Base-by-base conservation (phyloP, 2,329 filamentous ascomycete species). In the Elsinoe australis region DNA sequence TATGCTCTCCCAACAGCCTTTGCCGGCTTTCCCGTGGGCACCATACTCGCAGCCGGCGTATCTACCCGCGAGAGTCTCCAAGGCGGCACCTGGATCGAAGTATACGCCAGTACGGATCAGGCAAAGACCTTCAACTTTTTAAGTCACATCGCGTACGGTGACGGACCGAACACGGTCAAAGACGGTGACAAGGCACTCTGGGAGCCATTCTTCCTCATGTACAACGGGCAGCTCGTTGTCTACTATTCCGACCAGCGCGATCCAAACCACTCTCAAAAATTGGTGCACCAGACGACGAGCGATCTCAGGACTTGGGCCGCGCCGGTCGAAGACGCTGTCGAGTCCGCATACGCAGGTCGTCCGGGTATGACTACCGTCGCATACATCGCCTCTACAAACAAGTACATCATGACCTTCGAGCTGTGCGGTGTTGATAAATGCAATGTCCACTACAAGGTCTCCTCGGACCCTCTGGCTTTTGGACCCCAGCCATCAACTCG, bases 171-270 rank as follows among this genome's bases (percentile, higher is more conserved):
- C 19, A 45, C 39, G 6, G 18, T 31, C 21, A 21, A 5, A 9
- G 78, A 81, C 55, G 78, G 75, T 1, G 56, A 75, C 38, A 77
- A 75, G 0, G 75, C 77, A 1, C 73, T 81, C 6, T 82, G 78
- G 78, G 78, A 82, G 59, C 78, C 78, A 0, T 79, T 76, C 55
- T 59, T 81, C 32, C 68, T 65, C 53, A 66, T 69, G 17, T 69
- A 75, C 56, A 62, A 76, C 36, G 68, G 71, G 45, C 64, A 72
- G 46, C 64, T 80, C 10, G 67, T 80, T n/a, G 62, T 70, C 50
- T 80, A 78, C 64, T 80, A 80, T 61, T 74, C 76, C 2, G 78
- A 80, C 57, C 78, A 81, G 58, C 70, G 77, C 15, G 75, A 76
- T 49, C 65, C 74, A 51, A 59, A 63, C 3, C 67, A 80, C 57